Percentiles rank a stretch among this genome's conserved stretches.
Evolutionary conservation across 306 rosid species (phyloP).

Genomic region (Pterocarpus macrocarpus): DNA sequence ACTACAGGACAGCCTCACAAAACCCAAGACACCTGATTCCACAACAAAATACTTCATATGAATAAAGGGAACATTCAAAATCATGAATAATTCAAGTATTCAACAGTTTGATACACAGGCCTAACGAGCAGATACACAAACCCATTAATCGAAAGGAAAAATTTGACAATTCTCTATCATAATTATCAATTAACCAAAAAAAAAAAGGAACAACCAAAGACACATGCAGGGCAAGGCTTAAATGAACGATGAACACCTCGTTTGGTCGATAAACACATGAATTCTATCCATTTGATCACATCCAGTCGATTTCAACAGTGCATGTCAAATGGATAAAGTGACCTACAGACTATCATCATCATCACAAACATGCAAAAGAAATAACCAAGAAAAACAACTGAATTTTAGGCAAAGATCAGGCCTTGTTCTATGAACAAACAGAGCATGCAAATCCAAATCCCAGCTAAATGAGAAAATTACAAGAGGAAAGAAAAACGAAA

Average conservation of each 20-base stretch:
- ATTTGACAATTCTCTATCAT: background rate
- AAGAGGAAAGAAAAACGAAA: background rate
- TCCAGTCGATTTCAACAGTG: constrained; percentile 30
- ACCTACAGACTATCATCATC: constrained; percentile 16
- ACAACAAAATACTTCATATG: constrained; percentile 23
- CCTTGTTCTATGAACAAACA: constrained; percentile 34
- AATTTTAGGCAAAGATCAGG: constrained; percentile 22
- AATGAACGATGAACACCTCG: background rate
- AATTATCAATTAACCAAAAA: background rate
- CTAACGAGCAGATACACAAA: background rate
- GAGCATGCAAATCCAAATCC: constrained; percentile 39
- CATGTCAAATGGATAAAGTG: constrained; percentile 13
- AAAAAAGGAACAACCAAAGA: background rate
- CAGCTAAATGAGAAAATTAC: background rate
- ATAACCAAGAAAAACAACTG: background rate
- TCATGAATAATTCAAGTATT: background rate
- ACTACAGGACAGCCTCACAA: constrained; percentile 51
- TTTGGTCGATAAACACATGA: background rate
- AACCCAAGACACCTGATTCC: constrained; percentile 51
- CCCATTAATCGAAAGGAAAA: background rate
- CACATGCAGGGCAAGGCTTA: background rate
- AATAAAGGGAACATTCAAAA: constrained; percentile 21
- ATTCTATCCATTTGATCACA: constrained; percentile 26
- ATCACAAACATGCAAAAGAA: constrained; percentile 41
- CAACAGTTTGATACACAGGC: constrained; percentile 28